Percentiles rank a stretch among this genome's conserved stretches.
Conservation (phyloP, 2,329 filamentous ascomycete species). For the Ophiostoma ips region DNA sequence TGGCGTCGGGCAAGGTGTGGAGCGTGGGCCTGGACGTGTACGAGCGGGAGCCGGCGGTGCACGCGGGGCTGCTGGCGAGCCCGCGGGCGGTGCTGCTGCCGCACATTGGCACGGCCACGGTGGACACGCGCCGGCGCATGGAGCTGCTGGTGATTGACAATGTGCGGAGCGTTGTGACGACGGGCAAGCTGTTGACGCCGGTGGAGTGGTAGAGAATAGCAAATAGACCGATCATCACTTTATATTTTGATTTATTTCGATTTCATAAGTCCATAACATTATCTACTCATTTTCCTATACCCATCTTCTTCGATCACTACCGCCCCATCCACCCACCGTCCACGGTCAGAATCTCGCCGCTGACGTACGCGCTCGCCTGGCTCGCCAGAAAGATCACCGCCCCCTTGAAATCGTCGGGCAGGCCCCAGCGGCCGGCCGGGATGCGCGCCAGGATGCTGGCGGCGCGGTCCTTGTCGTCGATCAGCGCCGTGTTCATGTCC, state of each 20-base stretch:
- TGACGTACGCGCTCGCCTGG: conserved; percentile 65
- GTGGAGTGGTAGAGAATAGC: no score
- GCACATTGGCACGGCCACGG: conserved; percentile 54
- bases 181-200: conserved; percentile 1
- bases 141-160: conserved; percentile 6
- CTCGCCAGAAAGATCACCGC: conserved; percentile 65
- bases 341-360: conserved; percentile 67
- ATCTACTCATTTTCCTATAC: no score
- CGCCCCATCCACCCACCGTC: conserved; percentile 91
- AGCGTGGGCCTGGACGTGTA: conserved; percentile 43
- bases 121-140: conserved; percentile 25
- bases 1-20: conserved; percentile 39
- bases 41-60: conserved; percentile 44
- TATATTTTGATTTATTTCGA: background rate
- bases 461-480: conserved; percentile 55
- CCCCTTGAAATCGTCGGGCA: conserved; percentile 78
- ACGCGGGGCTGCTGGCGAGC: conserved; percentile 46
- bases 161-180: background rate
- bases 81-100: conserved; percentile 48
- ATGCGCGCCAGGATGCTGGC: conserved; percentile 67
- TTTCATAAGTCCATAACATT: background rate
- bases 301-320: no score
- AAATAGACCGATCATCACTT: no score
- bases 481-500: conserved; percentile 83
- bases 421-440: conserved; percentile 72